Conservation (phyloP, 2,329 filamentous ascomycete genomes). For the Penicillium sclerotiorum region DNA sequence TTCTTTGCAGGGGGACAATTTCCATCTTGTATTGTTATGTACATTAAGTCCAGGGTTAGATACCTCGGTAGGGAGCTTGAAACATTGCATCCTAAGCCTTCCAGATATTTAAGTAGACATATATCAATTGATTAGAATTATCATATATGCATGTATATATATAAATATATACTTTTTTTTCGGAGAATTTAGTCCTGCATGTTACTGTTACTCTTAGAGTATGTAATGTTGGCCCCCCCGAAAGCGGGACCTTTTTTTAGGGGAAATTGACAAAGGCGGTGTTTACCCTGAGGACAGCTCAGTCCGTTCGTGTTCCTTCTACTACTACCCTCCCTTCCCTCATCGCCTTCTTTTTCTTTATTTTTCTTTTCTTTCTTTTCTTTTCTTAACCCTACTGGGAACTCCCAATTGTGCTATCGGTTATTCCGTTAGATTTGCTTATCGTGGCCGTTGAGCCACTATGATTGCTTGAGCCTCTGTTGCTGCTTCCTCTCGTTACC, state of each 20-base stretch:
- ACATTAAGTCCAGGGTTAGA: too few species aligned
- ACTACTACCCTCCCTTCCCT: neutral
- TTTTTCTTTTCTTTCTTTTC: slow-evolving; percentile 10
- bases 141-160: neutral
- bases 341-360: slow-evolving; percentile 13
- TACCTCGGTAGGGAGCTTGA: too few species aligned
- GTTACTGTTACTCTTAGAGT: too few species aligned
- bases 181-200: neutral
- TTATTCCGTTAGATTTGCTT: slow-evolving; percentile 5
- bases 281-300: slow-evolving; percentile 29
- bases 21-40: too few species aligned
- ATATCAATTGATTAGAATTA: too few species aligned
- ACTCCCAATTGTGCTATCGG: slow-evolving; percentile 7
- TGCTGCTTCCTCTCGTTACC: slow-evolving; percentile 16
- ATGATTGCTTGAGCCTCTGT: slow-evolving; percentile 22
- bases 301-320: slow-evolving; percentile 11
- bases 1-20: too few species aligned
- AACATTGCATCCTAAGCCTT: too few species aligned
- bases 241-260: slow-evolving; percentile 20
- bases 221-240: slow-evolving; percentile 9
- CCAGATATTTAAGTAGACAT: too few species aligned
- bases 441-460: slow-evolving; percentile 20
- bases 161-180: neutral
- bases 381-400: neutral
- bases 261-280: slow-evolving; percentile 18